phyloP scores from a whole-genome alignment of 106 monocot species.

The Xerophyta viscosa region DNA sequence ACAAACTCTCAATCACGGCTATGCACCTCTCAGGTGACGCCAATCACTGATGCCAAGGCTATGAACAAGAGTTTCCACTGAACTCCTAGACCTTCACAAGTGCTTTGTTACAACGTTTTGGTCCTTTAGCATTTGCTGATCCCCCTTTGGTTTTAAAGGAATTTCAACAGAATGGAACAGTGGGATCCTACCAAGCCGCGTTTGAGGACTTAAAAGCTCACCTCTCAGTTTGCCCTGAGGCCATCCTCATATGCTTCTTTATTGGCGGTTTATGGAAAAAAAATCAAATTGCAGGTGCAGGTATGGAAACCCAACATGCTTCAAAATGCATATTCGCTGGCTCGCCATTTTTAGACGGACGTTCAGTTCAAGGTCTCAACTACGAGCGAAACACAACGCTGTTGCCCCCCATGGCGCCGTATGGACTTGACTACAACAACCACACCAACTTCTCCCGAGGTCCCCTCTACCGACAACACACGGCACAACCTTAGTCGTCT shows the following conservation, averaged over 20 bases:
- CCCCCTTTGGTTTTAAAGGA: neutral
- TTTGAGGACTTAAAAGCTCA: neutral
- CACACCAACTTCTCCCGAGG: too few relatives aligned
- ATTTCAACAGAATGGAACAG: neutral
- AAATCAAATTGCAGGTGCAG: neutral
- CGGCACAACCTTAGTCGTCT: too few relatives aligned
- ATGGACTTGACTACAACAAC: too few relatives aligned
- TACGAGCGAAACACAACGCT: too few relatives aligned
- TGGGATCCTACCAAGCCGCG: neutral
- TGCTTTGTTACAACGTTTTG: neutral
- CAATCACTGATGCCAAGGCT: neutral
- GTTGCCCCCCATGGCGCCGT: too few relatives aligned
- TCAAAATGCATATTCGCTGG: neutral
- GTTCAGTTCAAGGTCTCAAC: neutral
- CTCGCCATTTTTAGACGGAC: neutral
- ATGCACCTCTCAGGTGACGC: neutral
- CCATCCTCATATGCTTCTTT: neutral
- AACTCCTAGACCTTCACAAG: neutral
- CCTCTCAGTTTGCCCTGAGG: neutral
- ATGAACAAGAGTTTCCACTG: neutral
- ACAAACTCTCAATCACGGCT: neutral
- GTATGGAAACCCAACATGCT: neutral
- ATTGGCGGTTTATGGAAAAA: neutral
- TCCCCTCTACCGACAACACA: too few relatives aligned
- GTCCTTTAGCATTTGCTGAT: neutral